Evolutionary conservation across 352 stramenopile genomes (phyloP), one percentile per base, ranked within the genome.

Genomic region (Lagenidium giganteum): DNA sequence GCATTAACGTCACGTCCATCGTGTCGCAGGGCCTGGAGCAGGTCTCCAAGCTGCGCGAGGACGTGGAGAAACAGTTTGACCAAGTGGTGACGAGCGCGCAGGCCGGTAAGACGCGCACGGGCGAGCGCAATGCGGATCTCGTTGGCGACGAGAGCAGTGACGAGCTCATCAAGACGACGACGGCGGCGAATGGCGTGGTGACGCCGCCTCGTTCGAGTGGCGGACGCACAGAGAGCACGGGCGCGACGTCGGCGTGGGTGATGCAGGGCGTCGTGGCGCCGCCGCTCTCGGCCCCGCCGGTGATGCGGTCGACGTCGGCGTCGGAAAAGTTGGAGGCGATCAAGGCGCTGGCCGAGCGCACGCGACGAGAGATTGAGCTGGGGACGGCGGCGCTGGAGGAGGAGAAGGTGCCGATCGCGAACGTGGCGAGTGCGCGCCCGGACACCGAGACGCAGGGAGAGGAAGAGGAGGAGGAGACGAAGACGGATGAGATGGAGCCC

Each of bases 1-100:
- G 79, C 51, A 47, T 93, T 43, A 93, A 89, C 42, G 70, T 93
- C 33, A 76, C 79, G 51, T 87, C 72, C 25, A 84, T 93, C 58
- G 81, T 93, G 25, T 86, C 75, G 14, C 81, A 91, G 50, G 81
- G 81, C 12, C 57, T 93, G 24, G 81, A 93, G 50, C 81, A 93
- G 52, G 81, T 93, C 42, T 71, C 59, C 30, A 88, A 67, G 67
- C 62, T 93, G 44, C 79, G 79, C 17, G 81, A 93, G 54, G 81
- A 93, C 49, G 81, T 93, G 39, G 81, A 93, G 57, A 93, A 93
- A 57, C 82, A 87, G 45, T 93, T 93, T 43, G 81, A 93, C 36
- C 73, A 93, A 48, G 75, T 79, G 27, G 75, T 93, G 27, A 61
- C 72, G 16, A 59, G 64, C 33, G 21, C 42, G 4, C 23, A 27